Conservation (phyloP, 139 green algal genomes). For the Chara braunii region DNA sequence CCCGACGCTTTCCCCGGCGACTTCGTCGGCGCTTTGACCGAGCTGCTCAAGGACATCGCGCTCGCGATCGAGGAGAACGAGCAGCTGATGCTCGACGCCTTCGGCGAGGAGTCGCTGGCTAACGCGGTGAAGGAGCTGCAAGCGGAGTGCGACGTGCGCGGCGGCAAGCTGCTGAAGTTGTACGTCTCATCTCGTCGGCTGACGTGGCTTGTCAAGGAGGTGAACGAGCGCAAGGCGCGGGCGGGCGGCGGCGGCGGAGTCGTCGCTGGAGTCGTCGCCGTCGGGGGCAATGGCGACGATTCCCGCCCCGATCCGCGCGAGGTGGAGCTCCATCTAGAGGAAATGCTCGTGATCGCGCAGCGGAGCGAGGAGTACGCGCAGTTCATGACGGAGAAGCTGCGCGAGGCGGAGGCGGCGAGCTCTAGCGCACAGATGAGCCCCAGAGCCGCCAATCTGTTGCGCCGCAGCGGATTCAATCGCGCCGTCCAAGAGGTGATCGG, state of each 20-base stretch:
- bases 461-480: conserved; percentile 5
- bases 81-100: conserved; percentile 52
- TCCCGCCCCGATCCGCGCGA: conserved; percentile 47
- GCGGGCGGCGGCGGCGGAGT: neutral
- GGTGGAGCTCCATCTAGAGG: conserved; percentile 63
- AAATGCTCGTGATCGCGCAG: conserved; percentile 73
- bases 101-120: conserved; percentile 59
- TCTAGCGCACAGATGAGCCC: neutral
- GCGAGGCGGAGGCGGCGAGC: conserved; percentile 18
- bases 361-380: conserved; percentile 81
- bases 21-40: conserved; percentile 64
- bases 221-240: conserved; percentile 23
- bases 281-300: neutral
- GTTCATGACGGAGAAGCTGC: conserved; percentile 31
- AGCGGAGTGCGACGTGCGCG: conserved; percentile 62
- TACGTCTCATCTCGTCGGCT: conserved; percentile 66
- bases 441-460: neutral
- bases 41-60: conserved; percentile 71
- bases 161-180: conserved; percentile 58
- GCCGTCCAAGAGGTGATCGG: conserved; percentile 61
- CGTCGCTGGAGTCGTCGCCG: neutral
- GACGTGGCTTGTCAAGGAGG: conserved; percentile 52
- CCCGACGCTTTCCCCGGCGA: neutral
- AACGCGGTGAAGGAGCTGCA: conserved; percentile 50
- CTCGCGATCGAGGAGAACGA: conserved; percentile 73